Evolutionary conservation across 2,329 filamentous ascomycete species (phyloP).

Genomic region (Zarea fungicola): DNA sequence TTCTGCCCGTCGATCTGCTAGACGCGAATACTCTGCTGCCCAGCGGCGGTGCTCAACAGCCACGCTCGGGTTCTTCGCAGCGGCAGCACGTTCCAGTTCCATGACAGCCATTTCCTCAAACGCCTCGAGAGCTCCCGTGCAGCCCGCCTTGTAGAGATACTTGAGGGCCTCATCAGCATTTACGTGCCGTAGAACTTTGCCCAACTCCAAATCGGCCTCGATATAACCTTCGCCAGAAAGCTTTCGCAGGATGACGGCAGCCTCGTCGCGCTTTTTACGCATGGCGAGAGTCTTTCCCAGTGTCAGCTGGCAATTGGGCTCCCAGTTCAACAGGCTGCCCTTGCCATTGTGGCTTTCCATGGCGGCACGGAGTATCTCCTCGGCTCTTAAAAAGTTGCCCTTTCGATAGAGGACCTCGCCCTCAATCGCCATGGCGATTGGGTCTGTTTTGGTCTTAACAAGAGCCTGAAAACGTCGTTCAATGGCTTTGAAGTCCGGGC

Average conservation of each 20-base stretch:
- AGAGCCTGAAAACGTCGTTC: constrained; percentile 28
- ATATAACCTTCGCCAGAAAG: constrained; percentile 19
- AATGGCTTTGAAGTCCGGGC: constrained; percentile 15
- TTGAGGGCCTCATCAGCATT: constrained; percentile 21
- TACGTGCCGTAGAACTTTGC: constrained; percentile 18
- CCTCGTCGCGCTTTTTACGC: constrained; percentile 19
- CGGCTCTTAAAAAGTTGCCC: constrained; percentile 21
- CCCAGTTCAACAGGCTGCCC: background rate
- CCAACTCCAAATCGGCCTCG: constrained; percentile 25
- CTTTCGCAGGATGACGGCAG: constrained; percentile 19
- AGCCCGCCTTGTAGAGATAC: constrained; percentile 23
- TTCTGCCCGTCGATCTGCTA: constrained; percentile 22
- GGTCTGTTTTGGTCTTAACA: constrained; percentile 24
- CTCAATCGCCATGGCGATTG: constrained; percentile 31
- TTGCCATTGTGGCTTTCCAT: background rate
- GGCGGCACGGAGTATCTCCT: constrained; percentile 2
- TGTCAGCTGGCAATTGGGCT: constrained; percentile 6
- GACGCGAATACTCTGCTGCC: constrained; percentile 31
- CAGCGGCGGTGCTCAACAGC: constrained; percentile 22
- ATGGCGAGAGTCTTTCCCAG: constrained; percentile 5
- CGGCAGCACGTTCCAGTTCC: constrained; percentile 20
- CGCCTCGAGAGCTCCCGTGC: constrained; percentile 20
- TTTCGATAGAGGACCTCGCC: constrained; percentile 24
- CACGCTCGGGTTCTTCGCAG: constrained; percentile 13
- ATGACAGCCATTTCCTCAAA: constrained; percentile 27